A percentile compares a stretch with the other conserved stretches of the same genome.
Conservation (phyloP, 768 basidiomycete genomes). For the Megacollybia marginata region DNA sequence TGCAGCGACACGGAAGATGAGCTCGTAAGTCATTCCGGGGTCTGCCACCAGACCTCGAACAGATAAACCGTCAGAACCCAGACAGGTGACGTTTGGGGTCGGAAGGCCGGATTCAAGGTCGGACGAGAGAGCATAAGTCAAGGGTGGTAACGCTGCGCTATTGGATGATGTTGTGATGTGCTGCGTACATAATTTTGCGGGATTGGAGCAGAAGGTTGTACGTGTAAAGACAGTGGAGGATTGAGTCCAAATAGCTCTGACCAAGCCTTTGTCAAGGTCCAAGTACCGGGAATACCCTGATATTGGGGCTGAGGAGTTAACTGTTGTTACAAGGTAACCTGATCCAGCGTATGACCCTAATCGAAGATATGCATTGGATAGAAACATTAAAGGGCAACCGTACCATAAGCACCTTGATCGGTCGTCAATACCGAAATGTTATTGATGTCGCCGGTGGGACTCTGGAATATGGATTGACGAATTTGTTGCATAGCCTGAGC, state of each 20-base stretch:
- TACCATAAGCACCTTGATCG: constrained; percentile 57
- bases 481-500: constrained; percentile 44
- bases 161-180: constrained; percentile 32
- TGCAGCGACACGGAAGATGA: constrained; percentile 42
- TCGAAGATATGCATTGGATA: constrained; percentile 2
- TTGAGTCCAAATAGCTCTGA: constrained; percentile 56
- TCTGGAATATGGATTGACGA: constrained; percentile 51
- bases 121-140: constrained; percentile 38
- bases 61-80: constrained; percentile 45
- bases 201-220: constrained; percentile 63
- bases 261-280: constrained; percentile 57
- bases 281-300: constrained; percentile 58
- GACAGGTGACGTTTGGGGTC: constrained; percentile 53
- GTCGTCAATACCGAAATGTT: constrained; percentile 49
- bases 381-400: constrained; percentile 2
- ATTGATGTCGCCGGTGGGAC: constrained; percentile 24
- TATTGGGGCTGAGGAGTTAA: constrained; percentile 31
- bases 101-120: constrained; percentile 40
- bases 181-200: constrained; percentile 53
- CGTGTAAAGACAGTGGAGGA: constrained; percentile 37
- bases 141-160: constrained; percentile 7
- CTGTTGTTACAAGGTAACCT: constrained; percentile 48
- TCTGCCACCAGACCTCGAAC: constrained; percentile 41
- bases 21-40: constrained; percentile 68
- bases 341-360: constrained; percentile 65